Base-by-base conservation (phyloP, 192 early-diverging fungal genomes). In the Coemansia sp. region DNA sequence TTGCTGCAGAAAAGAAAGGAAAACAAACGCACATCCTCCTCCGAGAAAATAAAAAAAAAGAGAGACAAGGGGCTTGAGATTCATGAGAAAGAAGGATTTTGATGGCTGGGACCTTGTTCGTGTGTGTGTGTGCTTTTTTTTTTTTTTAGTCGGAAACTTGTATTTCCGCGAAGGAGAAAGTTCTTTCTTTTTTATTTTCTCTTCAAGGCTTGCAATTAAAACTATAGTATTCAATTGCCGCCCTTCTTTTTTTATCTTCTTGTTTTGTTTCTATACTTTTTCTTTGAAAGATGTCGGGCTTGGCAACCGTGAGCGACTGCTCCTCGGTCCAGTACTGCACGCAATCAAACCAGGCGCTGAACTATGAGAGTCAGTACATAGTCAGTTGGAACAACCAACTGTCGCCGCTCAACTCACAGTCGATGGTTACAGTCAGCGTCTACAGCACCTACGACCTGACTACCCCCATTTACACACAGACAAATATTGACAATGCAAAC, bases 371-470 rank as follows among this genome's bases (percentile, higher is more conserved):
- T 45, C 76, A 70, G 62, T 70, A 70, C 45, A 65, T 79, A 9
- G 38, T 79, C 22, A 56, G 70, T 35, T 79, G 76, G 76, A 79
- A 79, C 69, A 79, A 79, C 65, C 35, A 68, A 52, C 62, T 55
- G 10, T 57, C 76, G 50, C 76, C 76, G 49, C 72, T 79, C 20
- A 79, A 66, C 50, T 33, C 68, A 13, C 60, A 71, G 38, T 70
- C 71, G 23, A 19, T 63, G 14, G 76, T 74, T 2, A 74, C 76
- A 0, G 48, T 79, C 2, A 45, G 52, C 8, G 76, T 79, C 13
- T 79, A 71, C 76, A 79, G 76, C 65, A 34, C 9, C 14, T 79
- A 71, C 20, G 76, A 79, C 62, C 52, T 59, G 38, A 65, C 25
- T 9, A 79, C 46, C 5, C 69, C 71, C 0, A 41, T 74, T 17